Evolutionary conservation across 257 asterid species (phyloP), one percentile per base, ranked within the genome.

Genomic region (Solanum lignicaule): DNA sequence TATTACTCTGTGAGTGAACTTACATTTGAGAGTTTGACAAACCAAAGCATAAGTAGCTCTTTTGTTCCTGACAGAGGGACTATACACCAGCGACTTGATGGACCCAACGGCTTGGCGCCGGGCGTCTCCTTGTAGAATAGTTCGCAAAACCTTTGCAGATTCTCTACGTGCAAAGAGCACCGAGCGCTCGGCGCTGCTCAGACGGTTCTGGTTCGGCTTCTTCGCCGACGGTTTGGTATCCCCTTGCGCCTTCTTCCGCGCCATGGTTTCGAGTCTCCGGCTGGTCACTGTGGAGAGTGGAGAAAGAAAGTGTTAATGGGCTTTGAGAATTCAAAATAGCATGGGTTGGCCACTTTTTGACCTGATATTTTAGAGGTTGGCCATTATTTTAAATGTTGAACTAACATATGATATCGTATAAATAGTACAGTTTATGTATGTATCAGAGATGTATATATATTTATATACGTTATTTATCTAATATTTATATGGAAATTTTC

Each of bases 1-100:
- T 55, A 55, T 31, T 71, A 71, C 5, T 32, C 13, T 31, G 46
- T 20, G 29, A 14, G 82, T 69, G 86, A 87, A 87, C 96, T 79
- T 94, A 95, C 99, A 90, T 91, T 97, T 97, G 87, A 95, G 99
- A 29, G 98, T 97, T 88, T 97, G 94, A 91, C 98, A 96, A 27
- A 97, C 98, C 78, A 97, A 89, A 38, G 98, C 99, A 82, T 90
- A 97, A 6, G 98, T 93, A 38, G 96, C 99, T 86, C 82, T 95
- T 86, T 97, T 97, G 91, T 97, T 97, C 93, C 98, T 91, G 83
- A 96, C 68, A 58, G 96, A 88, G 31, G 98, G 99, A 85, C 98
- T 93, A 84, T 91, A 95, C 84, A 97, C 98, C 43, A 96, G 94
- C 66, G 99, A 89, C 93, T 97, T 97, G 32, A 97, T 95, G 62